These are phyloP conservation scores for Thraustotheca clavata DNA, from an alignment of 352 stramenopile species.

Conservation along the genomic window DNA sequence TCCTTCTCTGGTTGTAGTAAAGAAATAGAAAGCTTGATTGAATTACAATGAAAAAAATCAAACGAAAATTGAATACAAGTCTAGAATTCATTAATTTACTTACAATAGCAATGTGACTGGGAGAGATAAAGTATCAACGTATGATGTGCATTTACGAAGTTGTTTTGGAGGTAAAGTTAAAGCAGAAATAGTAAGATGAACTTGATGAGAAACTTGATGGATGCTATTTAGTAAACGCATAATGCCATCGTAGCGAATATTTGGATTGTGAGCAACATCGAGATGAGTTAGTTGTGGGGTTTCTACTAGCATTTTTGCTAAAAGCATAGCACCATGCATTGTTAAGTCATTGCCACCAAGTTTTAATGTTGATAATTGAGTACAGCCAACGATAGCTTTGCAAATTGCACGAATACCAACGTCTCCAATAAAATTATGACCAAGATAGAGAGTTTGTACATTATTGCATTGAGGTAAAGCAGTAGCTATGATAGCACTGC, in stretches of 20 bases:
- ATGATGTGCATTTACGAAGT: neutral
- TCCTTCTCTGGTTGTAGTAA: too few relatives aligned
- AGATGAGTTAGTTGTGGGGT: neutral
- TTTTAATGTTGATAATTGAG: neutral
- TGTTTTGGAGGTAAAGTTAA: neutral
- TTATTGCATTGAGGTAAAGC: neutral
- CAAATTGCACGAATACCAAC: neutral
- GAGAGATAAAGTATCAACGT: neutral
- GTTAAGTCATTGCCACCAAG: neutral
- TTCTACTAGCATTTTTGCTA: neutral
- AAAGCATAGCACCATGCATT: neutral
- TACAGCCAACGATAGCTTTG: neutral
- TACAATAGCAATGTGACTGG: neutral
- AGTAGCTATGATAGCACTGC: neutral
- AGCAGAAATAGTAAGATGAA: neutral
- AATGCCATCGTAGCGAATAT: neutral
- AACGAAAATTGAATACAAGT: too few relatives aligned
- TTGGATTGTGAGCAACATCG: neutral
- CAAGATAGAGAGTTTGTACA: neutral
- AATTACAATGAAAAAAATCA: too few relatives aligned
- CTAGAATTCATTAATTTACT: too few relatives aligned
- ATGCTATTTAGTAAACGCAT: neutral
- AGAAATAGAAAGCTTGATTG: too few relatives aligned
- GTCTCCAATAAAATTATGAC: neutral
- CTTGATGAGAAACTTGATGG: neutral